Evolutionary conservation across 805 yeast genomes (phyloP), one percentile per base, ranked within the genome.

Genomic region (Saccharomycopsis capsularis): DNA sequence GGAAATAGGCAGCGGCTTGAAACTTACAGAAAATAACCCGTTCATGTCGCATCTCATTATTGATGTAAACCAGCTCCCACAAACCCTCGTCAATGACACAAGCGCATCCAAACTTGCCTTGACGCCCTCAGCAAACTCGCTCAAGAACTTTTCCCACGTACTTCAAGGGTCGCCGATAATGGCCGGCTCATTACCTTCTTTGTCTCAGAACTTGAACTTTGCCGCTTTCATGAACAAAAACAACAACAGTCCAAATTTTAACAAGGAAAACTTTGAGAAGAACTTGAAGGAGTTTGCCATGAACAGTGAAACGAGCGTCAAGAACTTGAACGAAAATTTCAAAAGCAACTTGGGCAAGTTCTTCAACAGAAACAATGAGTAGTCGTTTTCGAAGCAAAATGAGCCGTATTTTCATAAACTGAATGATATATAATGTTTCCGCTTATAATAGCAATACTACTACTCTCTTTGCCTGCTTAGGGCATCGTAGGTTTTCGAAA

Each of bases 291-390:
- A 62, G 38, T 61, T 59, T 36, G 71, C 63, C 50, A 68, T 63
- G 54, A 73, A 76, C 51, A 74, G 82, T 32, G 88, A 82, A 51
- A 78, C 71, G 39, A 78, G 78, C 49, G 80, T 80, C 23, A 81
- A 69, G 60, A 81, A 76, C 56, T 60, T 83, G 47, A 81, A 81
- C 59, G 88, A 82, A 59, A 82, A 81, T 54, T 72, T 81, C 62
- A 76, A 73, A 58, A 44, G 15, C 19, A 77, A 69, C 53, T 72
- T 83, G 52, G 85, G 87, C 6, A 76, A 82, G 50, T 66, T 77
- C 45, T 76, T 76, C 60, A 69, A 73, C 50, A 66, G 72, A 50
- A 66, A 63, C 42, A 54, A 54, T n/a, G 48, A 44, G 16, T 37
- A 38, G 19, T 29, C 32, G 13, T 7, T n/a, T n/a, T n/a, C n/a